Evolutionary conservation across 139 green algal species (phyloP).

Genomic region (Chlorella ohadii): DNA sequence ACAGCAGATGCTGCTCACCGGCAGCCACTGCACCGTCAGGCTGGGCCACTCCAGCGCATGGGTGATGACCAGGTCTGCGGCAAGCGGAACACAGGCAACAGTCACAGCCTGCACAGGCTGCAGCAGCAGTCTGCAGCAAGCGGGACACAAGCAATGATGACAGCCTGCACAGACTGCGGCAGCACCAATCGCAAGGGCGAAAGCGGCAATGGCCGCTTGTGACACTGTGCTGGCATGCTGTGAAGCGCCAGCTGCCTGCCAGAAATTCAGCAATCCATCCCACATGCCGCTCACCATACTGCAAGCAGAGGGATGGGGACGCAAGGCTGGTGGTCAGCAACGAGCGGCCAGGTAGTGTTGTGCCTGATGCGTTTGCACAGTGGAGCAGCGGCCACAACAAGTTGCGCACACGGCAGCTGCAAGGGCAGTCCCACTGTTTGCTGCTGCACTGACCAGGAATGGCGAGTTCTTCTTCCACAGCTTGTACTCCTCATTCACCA

Average conservation of each 20-base stretch:
- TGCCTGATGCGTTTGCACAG: not conserved
- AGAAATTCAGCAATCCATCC: too few relatives aligned
- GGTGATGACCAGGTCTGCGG: conserved; percentile 97
- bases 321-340: not conserved
- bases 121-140: not conserved
- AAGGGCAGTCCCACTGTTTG: too few relatives aligned
- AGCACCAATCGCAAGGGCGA: too few relatives aligned
- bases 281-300: too few relatives aligned
- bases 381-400: not conserved
- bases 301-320: not conserved
- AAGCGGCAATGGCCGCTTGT: too few relatives aligned
- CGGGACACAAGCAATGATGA: too few relatives aligned
- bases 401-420: not conserved
- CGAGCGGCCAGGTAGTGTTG: not conserved
- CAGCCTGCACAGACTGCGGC: not conserved
- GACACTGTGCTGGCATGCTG: not conserved
- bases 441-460: conserved; percentile 80
- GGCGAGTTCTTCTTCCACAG: conserved; percentile 99
- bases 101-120: not conserved
- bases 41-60: conserved; percentile 99
- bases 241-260: too few relatives aligned
- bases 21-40: conserved; percentile 99
- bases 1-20: conserved; percentile 60
- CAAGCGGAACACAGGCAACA: too few relatives aligned
- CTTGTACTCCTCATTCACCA: conserved; percentile 99